A percentile compares a stretch with the other conserved stretches of the same genome.
These are phyloP conservation scores for Blastobotrys proliferans DNA, from an alignment of 1,139 yeast species.

Conservation along the genomic window DNA sequence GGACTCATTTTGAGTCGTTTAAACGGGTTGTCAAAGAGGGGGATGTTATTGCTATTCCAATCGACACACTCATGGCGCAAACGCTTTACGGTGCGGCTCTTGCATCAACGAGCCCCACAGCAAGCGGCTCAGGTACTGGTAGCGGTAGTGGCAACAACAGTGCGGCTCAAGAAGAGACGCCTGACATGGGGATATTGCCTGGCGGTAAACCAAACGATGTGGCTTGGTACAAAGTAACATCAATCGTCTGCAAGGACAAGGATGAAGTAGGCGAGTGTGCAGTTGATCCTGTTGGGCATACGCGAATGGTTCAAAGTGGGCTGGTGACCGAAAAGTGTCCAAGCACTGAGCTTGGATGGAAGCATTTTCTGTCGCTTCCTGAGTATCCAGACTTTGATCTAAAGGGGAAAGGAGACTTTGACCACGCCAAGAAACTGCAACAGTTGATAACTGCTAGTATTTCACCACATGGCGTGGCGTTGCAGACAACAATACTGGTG, in stretches of 20 bases:
- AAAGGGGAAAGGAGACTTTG: conserved; percentile 35
- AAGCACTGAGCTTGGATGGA: conserved; percentile 48
- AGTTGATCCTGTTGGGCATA: conserved; percentile 54
- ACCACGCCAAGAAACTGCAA: conserved; percentile 48
- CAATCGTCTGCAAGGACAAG: conserved; percentile 40
- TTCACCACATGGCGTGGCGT: conserved; percentile 35
- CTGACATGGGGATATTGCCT: conserved; percentile 36
- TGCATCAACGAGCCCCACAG: conserved; percentile 28
- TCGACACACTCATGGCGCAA: conserved; percentile 67
- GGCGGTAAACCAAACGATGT: conserved; percentile 65
- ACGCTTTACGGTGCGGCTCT: conserved; percentile 47
- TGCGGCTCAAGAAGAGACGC: conserved; percentile 20
- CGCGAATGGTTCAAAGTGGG: conserved; percentile 69
- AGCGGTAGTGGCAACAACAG: conserved; percentile 30
- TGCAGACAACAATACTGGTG: conserved; percentile 62
- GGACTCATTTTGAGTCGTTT: conserved; percentile 55
- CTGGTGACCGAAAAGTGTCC: conserved; percentile 38
- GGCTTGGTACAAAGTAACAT: conserved; percentile 73
- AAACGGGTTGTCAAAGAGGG: conserved; percentile 56
- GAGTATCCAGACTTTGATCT: conserved; percentile 35
- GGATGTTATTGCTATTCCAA: conserved; percentile 71
- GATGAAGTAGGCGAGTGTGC: conserved; percentile 46
- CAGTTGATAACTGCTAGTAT: conserved; percentile 31
- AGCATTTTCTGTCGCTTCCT: conserved; percentile 43
- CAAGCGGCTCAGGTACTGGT: conserved; percentile 12